Conservation (phyloP, 768 basidiomycete genomes). For the Collybiopsis confluens region DNA sequence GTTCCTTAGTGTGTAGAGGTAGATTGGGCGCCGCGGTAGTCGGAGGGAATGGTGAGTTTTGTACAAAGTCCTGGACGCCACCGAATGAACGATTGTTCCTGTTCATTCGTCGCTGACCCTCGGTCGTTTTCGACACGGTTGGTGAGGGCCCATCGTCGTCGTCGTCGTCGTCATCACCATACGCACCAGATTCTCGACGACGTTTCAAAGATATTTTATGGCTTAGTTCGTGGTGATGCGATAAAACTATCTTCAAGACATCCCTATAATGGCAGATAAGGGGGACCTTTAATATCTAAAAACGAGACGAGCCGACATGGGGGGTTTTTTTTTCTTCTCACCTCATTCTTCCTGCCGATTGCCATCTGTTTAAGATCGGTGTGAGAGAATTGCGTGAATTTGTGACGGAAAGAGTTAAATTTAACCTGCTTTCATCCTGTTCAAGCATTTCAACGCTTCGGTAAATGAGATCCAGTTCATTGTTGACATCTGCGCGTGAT, state of each 20-base stretch:
- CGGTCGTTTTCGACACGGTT: neutral
- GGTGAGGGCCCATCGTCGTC: neutral
- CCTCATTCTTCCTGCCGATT: neutral
- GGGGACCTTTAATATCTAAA: no score
- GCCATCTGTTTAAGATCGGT: neutral
- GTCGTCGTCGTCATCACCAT: neutral
- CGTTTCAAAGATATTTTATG: neutral
- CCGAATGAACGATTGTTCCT: no score
- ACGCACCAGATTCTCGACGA: neutral
- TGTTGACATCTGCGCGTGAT: neutral
- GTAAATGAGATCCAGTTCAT: neutral
- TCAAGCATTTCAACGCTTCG: neutral
- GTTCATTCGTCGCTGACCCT: neutral
- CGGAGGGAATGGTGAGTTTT: neutral
- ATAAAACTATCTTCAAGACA: conserved; percentile 1
- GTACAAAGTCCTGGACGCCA: no score
- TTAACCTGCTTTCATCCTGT: conserved; percentile 1
- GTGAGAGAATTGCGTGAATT: neutral
- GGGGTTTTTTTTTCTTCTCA: no score
- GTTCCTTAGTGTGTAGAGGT: conserved; percentile 1
- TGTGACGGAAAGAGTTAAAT: no score
- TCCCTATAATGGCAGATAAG: neutral
- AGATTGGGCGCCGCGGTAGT: no score
- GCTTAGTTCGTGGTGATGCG: neutral
- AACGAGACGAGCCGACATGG: no score